Conservation (phyloP, 768 basidiomycete genomes). For the Xanthoconium stramineum region DNA sequence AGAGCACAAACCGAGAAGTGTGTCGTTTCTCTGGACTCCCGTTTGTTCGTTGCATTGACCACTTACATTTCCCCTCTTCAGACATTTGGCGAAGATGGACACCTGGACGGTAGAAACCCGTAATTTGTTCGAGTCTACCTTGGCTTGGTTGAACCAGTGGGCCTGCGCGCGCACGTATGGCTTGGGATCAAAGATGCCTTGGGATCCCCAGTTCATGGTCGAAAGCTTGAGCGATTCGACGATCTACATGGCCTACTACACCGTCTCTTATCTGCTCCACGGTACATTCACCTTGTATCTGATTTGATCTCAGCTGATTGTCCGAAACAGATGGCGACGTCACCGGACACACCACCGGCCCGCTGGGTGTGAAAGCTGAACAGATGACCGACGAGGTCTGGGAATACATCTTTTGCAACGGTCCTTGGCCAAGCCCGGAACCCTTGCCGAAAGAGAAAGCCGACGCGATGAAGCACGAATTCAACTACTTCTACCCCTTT, state of each 20-base stretch:
- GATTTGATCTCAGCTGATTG: constrained; percentile 6
- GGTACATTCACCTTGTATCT: constrained; percentile 43
- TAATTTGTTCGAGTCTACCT: constrained; percentile 84
- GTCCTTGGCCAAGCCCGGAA: constrained; percentile 66
- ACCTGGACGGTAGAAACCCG: constrained; percentile 90
- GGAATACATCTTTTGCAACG: constrained; percentile 87
- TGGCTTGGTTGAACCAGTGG: constrained; percentile 98
- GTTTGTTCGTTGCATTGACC: constrained; percentile 1
- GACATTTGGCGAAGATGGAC: constrained; percentile 82
- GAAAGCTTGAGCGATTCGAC: constrained; percentile 97
- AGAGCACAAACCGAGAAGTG: constrained; percentile 80
- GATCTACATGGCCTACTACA: constrained; percentile 98
- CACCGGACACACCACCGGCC: constrained; percentile 76
- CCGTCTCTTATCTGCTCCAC: constrained; percentile 87
- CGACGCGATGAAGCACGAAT: constrained; percentile 84
- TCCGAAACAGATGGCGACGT: constrained; percentile 57
- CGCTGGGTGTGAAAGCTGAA: constrained; percentile 79
- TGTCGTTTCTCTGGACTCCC: constrained; percentile 25
- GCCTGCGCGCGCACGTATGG: constrained; percentile 98
- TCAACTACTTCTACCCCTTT: constrained; percentile 96
- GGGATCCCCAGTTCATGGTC: constrained; percentile 95
- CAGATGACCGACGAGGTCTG: constrained; percentile 98
- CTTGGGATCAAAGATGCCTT: constrained; percentile 90
- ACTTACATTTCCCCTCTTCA: constrained; percentile 27
- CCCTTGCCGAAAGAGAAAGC: constrained; percentile 74